Evolutionary conservation across 306 rosid genomes (phyloP).

Genomic region (Mimosa bimucronata): DNA sequence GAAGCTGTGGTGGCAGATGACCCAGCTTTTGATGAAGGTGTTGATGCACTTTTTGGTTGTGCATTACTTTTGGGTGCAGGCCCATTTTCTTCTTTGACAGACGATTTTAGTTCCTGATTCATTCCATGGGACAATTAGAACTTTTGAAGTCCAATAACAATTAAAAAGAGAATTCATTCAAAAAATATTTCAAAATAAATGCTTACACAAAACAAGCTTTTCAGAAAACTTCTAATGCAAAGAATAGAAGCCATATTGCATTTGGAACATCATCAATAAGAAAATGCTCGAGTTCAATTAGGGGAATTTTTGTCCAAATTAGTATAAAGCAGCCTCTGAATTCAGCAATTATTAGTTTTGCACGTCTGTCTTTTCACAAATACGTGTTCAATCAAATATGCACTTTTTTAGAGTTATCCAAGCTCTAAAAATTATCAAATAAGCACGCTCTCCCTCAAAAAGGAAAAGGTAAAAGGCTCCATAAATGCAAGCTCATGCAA

Average conservation of each 20-base stretch:
- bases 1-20: conserved; percentile 54
- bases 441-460: not conserved
- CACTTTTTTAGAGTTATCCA: not conserved
- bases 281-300: conserved; percentile 23
- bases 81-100: conserved; percentile 58
- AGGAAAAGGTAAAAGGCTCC: not conserved
- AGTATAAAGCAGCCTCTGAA: not conserved
- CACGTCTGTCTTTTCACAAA: not conserved
- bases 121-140: conserved; percentile 37
- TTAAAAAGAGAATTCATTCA: conserved; percentile 15
- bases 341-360: not conserved
- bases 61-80: conserved; percentile 56
- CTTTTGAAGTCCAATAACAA: conserved; percentile 20
- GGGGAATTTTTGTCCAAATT: conserved; percentile 9
- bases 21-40: conserved; percentile 50
- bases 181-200: not conserved
- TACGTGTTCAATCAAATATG: not conserved
- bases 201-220: not conserved
- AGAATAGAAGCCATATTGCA: conserved; percentile 23
- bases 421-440: not conserved
- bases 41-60: conserved; percentile 60
- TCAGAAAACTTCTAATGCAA: not conserved
- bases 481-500: conserved; percentile 11
- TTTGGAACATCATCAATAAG: conserved; percentile 8
- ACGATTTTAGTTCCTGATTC: conserved; percentile 67